Evolutionary conservation across 2,329 filamentous ascomycete species (phyloP).

Genomic region (Ophiostoma sp.): DNA sequence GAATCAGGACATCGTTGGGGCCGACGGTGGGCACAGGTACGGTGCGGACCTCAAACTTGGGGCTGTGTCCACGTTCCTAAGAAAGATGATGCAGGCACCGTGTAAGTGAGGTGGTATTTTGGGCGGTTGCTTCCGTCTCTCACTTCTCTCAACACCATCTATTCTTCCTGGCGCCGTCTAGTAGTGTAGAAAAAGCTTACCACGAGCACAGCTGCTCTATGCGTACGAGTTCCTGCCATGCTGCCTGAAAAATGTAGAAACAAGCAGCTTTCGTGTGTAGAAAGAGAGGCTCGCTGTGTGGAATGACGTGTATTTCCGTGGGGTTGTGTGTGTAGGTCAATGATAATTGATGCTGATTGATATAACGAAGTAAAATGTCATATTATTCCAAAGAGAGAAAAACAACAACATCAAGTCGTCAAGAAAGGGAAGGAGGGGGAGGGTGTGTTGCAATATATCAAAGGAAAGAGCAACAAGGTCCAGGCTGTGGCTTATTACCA

Average conservation of each 20-base stretch:
- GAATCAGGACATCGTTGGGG: slow-evolving; percentile 40
- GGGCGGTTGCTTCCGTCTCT: background rate
- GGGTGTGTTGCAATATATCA: background rate
- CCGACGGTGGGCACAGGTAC: slow-evolving; percentile 34
- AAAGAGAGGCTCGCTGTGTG: background rate
- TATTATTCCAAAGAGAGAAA: background rate
- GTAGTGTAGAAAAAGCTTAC: slow-evolving; percentile 14
- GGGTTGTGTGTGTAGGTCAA: background rate
- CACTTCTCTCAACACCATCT: background rate
- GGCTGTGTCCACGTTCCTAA: slow-evolving; percentile 22
- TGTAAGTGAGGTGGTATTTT: slow-evolving; percentile 8
- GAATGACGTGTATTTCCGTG: background rate
- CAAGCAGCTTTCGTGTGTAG: background rate
- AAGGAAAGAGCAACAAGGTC: background rate
- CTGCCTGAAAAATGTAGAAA: background rate
- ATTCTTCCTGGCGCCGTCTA: background rate
- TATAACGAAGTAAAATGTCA: background rate
- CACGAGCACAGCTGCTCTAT: slow-evolving; percentile 27
- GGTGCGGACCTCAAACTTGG: slow-evolving; percentile 32
- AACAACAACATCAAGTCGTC: background rate
- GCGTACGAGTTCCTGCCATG: background rate
- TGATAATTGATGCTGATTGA: background rate
- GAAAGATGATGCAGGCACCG: background rate
- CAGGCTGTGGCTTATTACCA: background rate
- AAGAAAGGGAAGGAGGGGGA: background rate